These are phyloP conservation scores for Candida succiphila DNA, from an alignment of 805 yeast genomes.

Conservation along the genomic window DNA sequence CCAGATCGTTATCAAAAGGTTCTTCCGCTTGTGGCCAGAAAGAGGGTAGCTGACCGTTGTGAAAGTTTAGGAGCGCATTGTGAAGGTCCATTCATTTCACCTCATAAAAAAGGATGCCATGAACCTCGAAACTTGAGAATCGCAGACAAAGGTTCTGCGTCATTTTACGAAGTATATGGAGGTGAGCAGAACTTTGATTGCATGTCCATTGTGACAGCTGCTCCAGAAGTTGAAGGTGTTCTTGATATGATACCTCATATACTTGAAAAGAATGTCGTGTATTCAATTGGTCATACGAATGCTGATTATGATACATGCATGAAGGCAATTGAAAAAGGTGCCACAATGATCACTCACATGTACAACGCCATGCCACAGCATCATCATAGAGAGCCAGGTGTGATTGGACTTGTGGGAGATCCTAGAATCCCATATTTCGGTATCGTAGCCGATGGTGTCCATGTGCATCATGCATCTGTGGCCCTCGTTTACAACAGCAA, in stretches of 20 bases:
- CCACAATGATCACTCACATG: constrained; percentile 50
- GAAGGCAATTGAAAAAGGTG: constrained; percentile 39
- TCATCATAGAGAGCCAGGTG: constrained; percentile 49
- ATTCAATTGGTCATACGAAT: constrained; percentile 39
- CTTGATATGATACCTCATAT: constrained; percentile 29
- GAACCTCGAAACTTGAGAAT: constrained; percentile 33
- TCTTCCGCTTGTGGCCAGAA: constrained; percentile 30
- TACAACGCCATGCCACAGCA: constrained; percentile 55
- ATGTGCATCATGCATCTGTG: constrained; percentile 45
- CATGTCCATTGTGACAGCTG: constrained; percentile 35
- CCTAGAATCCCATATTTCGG: constrained; percentile 38
- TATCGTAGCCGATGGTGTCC: constrained; percentile 48
- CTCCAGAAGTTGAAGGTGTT: constrained; percentile 40
- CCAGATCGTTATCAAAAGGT: constrained; percentile 38
- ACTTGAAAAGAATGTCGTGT: constrained; percentile 22
- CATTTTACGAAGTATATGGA: constrained; percentile 28
- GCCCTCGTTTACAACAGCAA: constrained; percentile 38
- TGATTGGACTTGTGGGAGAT: constrained; percentile 36
- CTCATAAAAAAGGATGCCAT: constrained; percentile 40
- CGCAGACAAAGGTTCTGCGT: constrained; percentile 22
- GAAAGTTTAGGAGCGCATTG: constrained; percentile 50
- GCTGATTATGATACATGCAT: constrained; percentile 23
- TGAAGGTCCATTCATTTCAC: constrained; percentile 49
- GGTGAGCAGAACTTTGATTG: constrained; percentile 20
- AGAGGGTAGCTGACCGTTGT: constrained; percentile 22